Evolutionary conservation across 2,329 filamentous ascomycete genomes (phyloP), one percentile per base, ranked within the genome.

Genomic region (Diaporthe helianthi): DNA sequence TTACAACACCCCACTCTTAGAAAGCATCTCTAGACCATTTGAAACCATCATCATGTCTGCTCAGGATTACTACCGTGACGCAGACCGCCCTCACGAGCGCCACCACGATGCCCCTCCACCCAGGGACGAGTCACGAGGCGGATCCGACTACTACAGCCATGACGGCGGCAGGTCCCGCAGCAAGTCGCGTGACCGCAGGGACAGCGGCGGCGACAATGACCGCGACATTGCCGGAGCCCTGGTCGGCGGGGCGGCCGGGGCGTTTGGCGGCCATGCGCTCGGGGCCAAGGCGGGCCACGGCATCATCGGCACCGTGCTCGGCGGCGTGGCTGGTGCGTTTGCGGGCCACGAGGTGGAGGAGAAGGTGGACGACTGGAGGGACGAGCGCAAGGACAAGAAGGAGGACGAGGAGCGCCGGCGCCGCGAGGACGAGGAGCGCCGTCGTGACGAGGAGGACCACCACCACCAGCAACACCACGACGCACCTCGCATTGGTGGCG

Each of bases 311-410:
- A 79, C 78, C 33, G 65, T 82, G 9, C 72, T 83, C n/a, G 81
- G 81, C 12, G 80, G 77, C 8, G 66, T 83, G 8, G 80, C 76
- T 5, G 81, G 81, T 15, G 81, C 81, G 13, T 76, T 83, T 44
- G 79, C 79, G 3, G 81, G 81, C 3, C 79, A 81, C 73, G 81
- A 83, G 72, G 67, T 81, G 15, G 78, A 83, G 69, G 81, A 83
- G 64, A 79, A 76, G 9, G 77, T 78, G 3, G 74, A 74, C 4
- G 80, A 83, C 71, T 80, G 78, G 79, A 79, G 78, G 73, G 78
- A 81, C 69, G 76, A 78, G 38, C 78, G 78, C 31, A 76, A 82
- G 69, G 80, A 83, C 65, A 76, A 79, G 70, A 80, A 81, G 75
- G 72, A 75, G 33, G 49, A 67, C 13, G 51, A 55, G 2, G 61